These are phyloP conservation scores for Gnomoniopsis sp. DNA, from an alignment of 2,329 filamentous ascomycete genomes.

Conservation along the genomic window DNA sequence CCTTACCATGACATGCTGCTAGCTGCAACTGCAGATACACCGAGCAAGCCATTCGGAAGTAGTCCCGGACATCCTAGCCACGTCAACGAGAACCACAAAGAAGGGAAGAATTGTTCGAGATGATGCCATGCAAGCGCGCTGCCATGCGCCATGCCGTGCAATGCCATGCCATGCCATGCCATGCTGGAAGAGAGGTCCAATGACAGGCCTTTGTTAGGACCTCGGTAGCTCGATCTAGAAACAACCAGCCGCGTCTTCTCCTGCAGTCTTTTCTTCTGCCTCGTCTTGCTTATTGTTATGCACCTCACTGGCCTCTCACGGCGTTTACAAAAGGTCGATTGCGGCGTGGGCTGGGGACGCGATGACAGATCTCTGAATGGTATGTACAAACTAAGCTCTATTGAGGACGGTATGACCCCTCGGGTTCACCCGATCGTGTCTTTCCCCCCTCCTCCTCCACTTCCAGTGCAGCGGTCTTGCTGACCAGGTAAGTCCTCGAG, in stretches of 20 bases:
- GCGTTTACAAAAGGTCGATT: not conserved
- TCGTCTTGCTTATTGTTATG: not conserved
- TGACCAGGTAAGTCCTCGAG: too few species aligned
- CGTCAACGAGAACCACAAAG: not conserved
- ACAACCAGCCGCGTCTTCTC: conserved; percentile 6
- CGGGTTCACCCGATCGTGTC: too few species aligned
- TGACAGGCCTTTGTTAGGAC: not conserved
- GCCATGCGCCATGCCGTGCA: conserved; percentile 11
- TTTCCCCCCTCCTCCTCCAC: too few species aligned
- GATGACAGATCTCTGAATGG: too few species aligned
- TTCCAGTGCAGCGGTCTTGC: too few species aligned
- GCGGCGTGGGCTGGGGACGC: too few species aligned
- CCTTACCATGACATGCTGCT: not conserved
- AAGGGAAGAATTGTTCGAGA: not conserved
- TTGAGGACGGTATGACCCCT: too few species aligned
- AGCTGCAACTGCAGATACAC: not conserved
- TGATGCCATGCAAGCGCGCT: conserved; percentile 6
- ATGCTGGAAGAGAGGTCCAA: not conserved
- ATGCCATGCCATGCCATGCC: conserved; percentile 12
- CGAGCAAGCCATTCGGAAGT: not conserved
- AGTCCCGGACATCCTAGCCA: not conserved
- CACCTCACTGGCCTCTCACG: not conserved
- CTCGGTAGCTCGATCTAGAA: conserved; percentile 4
- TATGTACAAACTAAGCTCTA: too few species aligned
- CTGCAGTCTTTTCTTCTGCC: not conserved